Conservation (phyloP, 2,329 filamentous ascomycete species). For the Thielaviopsis euricoi region DNA sequence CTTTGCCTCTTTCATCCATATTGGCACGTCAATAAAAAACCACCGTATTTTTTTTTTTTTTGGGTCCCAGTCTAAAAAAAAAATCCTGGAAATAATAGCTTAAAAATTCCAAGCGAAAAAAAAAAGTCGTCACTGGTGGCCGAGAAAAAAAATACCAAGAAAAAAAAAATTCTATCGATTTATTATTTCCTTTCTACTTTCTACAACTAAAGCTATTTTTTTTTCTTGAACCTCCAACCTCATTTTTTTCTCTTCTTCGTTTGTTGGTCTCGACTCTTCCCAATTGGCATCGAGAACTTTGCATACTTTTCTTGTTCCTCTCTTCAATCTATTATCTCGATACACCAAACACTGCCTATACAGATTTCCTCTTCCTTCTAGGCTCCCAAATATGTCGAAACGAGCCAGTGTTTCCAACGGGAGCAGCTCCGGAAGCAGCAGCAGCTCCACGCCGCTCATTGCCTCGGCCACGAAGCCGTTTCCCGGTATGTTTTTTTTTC, state of each 20-base stretch:
- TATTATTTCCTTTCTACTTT: background rate
- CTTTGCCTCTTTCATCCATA: background rate
- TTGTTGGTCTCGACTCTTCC: background rate
- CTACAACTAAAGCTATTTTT: background rate
- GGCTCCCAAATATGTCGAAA: slow-evolving; percentile 35
- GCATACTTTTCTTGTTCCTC: too few relatives aligned
- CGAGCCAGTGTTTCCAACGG: slow-evolving; percentile 30
- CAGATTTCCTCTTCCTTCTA: background rate
- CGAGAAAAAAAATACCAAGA: background rate
- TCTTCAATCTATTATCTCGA: background rate
- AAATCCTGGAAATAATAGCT: background rate
- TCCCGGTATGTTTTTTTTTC: slow-evolving; percentile 18
- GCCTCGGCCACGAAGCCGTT: slow-evolving; percentile 3
- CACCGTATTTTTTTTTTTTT: too few relatives aligned
- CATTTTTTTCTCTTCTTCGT: background rate
- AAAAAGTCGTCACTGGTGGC: background rate
- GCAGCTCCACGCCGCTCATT: slow-evolving; percentile 23
- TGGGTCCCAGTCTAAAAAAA: too few relatives aligned
- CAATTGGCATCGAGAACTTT: background rate
- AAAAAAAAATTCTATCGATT: background rate
- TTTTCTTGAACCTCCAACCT: background rate
- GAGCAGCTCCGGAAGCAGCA: slow-evolving; percentile 26
- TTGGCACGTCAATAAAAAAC: background rate
- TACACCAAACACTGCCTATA: background rate
- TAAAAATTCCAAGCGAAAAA: background rate